Evolutionary conservation across 1,284 basidiomycete species (phyloP).

Genomic region (Ustilago loliicola): DNA sequence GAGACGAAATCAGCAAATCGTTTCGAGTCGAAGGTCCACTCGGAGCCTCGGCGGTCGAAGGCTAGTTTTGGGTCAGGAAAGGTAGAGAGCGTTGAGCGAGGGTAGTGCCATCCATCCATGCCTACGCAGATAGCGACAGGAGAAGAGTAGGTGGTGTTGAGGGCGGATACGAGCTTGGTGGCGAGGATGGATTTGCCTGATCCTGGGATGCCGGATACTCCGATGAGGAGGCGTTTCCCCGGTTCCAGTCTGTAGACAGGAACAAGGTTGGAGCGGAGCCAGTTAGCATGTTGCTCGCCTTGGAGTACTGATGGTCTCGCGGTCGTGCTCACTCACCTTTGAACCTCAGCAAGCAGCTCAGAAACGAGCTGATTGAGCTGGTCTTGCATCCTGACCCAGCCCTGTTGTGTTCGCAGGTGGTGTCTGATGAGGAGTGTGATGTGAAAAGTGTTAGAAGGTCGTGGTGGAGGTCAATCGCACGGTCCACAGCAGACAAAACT

Average conservation of each 20-base stretch:
- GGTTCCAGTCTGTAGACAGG: constrained; percentile 72
- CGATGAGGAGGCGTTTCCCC: constrained; percentile 78
- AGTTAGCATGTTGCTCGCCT: neutral
- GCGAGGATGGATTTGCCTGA: constrained; percentile 85
- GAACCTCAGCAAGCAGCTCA: constrained; percentile 14
- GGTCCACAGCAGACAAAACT: neutral
- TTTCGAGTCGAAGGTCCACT: constrained; percentile 66
- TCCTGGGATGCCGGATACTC: constrained; percentile 83
- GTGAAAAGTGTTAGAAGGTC: neutral
- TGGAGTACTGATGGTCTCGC: neutral
- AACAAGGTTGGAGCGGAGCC: neutral
- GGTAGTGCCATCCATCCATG: constrained; percentile 85
- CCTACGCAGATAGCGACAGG: constrained; percentile 76
- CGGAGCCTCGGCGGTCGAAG: constrained; percentile 63
- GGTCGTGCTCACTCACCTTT: constrained; percentile 24
- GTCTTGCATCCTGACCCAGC: constrained; percentile 19
- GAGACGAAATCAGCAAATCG: constrained; percentile 60
- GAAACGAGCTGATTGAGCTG: constrained; percentile 23
- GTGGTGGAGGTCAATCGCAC: constrained; percentile 18
- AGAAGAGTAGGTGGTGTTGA: constrained; percentile 51
- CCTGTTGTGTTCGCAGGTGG: neutral
- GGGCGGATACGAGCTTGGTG: constrained; percentile 73
- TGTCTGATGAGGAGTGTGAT: neutral
- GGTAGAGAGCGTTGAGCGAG: constrained; percentile 75
- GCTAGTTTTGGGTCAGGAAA: constrained; percentile 75